Conservation (phyloP, 2,329 filamentous ascomycete genomes). For the Geosmithia putterillii region DNA sequence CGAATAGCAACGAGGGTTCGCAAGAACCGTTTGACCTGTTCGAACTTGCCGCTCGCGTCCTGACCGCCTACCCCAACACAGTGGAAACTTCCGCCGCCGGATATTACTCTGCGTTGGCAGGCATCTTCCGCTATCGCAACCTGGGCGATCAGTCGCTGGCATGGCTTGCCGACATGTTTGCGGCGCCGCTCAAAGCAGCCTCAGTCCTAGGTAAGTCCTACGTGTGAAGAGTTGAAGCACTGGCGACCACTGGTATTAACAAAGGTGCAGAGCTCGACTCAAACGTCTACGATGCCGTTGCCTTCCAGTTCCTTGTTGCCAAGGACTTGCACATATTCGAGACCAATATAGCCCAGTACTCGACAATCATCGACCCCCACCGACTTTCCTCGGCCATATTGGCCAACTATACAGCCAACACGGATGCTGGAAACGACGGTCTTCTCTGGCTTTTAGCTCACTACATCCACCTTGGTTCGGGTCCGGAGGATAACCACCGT, state of each 20-base stretch:
- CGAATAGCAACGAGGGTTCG: background rate
- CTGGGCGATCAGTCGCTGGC: conserved; percentile 7
- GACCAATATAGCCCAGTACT: conserved; percentile 20
- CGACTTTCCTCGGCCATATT: conserved; percentile 29
- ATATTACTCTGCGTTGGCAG: conserved; percentile 29
- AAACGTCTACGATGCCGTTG: conserved; percentile 16
- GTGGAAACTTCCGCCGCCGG: conserved; percentile 11
- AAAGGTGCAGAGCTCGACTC: background rate
- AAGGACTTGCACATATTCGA: conserved; percentile 27
- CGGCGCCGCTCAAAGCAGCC: conserved; percentile 12
- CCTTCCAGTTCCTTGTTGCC: conserved; percentile 23
- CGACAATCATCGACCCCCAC: conserved; percentile 22
- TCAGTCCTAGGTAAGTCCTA: background rate
- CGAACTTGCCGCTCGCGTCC: background rate
- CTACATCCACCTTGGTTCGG: conserved; percentile 45
- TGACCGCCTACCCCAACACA: background rate
- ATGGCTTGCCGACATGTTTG: conserved; percentile 14
- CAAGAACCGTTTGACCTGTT: background rate
- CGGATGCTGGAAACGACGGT: conserved; percentile 18
- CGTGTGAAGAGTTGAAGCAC: background rate
- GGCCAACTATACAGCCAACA: conserved; percentile 12
- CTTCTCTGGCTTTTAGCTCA: conserved; percentile 56
- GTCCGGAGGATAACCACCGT: conserved; percentile 17
- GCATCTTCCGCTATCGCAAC: conserved; percentile 15
- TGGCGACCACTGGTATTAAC: background rate